These are phyloP conservation scores for Alternaria incomplexa DNA, from an alignment of 2,329 filamentous ascomycete genomes.

Conservation along the genomic window DNA sequence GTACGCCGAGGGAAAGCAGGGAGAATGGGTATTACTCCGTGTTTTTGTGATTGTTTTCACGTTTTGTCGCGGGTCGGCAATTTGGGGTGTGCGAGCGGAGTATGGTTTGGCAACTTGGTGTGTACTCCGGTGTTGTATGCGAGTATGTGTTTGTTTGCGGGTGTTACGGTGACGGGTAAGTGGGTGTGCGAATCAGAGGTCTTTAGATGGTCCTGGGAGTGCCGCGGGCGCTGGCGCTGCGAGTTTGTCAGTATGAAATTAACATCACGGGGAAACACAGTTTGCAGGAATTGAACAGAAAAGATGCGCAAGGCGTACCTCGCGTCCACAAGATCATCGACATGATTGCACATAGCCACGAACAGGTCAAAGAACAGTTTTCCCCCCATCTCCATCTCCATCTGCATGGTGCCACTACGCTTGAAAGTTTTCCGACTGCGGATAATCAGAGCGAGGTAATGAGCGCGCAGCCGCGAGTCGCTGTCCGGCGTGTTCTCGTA, in stretches of 20 bases:
- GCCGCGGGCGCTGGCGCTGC: constrained; percentile 27
- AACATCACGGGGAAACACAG: constrained; percentile 10
- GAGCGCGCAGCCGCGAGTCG: constrained; percentile 90
- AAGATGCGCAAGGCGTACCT: constrained; percentile 54
- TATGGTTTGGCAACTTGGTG: constrained; percentile 16
- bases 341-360: constrained; percentile 97
- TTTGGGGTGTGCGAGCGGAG: constrained; percentile 23
- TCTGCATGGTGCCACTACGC: constrained; percentile 97
- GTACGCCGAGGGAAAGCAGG: constrained; percentile 36
- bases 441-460: constrained; percentile 97
- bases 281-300: constrained; percentile 5
- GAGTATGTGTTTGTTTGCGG: constrained; percentile 15
- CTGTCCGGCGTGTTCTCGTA: constrained; percentile 94
- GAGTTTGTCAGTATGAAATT: constrained; percentile 14
- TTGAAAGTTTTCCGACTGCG: constrained; percentile 97
- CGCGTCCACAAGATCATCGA: constrained; percentile 92
- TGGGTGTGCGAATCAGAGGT: constrained; percentile 16
- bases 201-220: constrained; percentile 37
- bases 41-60: constrained; percentile 42
- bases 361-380: constrained; percentile 99
- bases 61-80: constrained; percentile 33
- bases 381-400: constrained; percentile 94
- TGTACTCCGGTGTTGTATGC: constrained; percentile 23
- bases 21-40: constrained; percentile 33
- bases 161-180: constrained; percentile 21